These are phyloP conservation scores for Blastomyces gilchristii DNA, from an alignment of 2,329 filamentous ascomycete genomes.

Conservation along the genomic window DNA sequence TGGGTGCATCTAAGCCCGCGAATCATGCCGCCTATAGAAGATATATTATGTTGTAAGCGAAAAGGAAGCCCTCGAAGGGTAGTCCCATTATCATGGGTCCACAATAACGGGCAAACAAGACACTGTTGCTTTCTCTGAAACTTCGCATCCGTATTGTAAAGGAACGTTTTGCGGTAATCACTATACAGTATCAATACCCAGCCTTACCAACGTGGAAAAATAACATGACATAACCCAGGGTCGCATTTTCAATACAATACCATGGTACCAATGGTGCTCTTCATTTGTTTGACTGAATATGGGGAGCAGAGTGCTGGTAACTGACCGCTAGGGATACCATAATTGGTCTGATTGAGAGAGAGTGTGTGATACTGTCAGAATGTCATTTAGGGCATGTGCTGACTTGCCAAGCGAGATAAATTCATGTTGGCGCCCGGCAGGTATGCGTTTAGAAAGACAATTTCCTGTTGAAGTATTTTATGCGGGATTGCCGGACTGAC, in stretches of 20 bases:
- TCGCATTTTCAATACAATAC: constrained; percentile 3
- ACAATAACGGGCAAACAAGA: not conserved
- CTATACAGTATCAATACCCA: not conserved
- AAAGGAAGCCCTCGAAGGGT: not conserved
- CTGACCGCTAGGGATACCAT: not conserved
- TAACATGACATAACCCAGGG: not conserved
- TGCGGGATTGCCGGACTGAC: not conserved
- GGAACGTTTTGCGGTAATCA: not conserved
- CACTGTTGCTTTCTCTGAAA: not conserved
- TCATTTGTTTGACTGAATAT: not conserved
- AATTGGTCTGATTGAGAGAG: not conserved
- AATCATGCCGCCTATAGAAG: not conserved
- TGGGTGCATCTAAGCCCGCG: no score
- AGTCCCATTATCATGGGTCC: not conserved
- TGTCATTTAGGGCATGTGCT: not conserved
- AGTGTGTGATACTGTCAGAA: not conserved
- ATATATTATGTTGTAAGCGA: not conserved
- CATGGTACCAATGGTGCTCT: no score
- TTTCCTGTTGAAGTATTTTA: not conserved
- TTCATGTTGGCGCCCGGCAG: not conserved
- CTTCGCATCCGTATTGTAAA: not conserved
- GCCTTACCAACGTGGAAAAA: not conserved
- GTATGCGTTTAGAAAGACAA: not conserved
- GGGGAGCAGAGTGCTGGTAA: not conserved
- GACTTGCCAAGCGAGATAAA: not conserved